Base-by-base conservation (phyloP, 208 protist genomes). In the Giardia muris region DNA sequence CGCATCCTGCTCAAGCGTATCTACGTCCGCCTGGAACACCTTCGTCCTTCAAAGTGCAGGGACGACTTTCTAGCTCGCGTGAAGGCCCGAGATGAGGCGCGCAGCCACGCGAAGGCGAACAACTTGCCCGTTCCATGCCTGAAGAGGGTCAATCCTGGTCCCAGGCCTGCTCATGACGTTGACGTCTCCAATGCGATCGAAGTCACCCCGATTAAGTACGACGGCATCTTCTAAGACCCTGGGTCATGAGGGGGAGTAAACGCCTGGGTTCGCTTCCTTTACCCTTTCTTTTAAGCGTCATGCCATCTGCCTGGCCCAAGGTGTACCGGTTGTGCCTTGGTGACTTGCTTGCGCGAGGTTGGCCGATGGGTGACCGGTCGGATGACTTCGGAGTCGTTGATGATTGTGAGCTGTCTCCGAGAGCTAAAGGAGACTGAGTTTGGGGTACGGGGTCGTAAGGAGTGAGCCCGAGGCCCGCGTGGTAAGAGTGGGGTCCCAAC, bases 1-100 rank as follows among this genome's bases (percentile, higher is more conserved):
- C 96, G 98, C 94, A 98, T 99, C 93, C 95, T 99, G 67, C 95
- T 96, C 93, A 99, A 99, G 97, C 97, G 97, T 95, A 98, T 99
- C 95, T 97, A 98, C 95, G 98, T 99, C 92, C 97, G 98, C 94
- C 96, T 99, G 93, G 99, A 99, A 96, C 99, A 99, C 96, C 96
- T 99, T 67, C 92, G 94, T 3, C 93, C 92, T 92, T 97, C 96
- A 47, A 94, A 92, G 1, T 97, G 95, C 94, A 93, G 94, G 57
- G 92, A 96, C 2, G 96, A 97, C 42, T 97, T 97, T 94, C 88
- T 97, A 46, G 93, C 93, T 42, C 95, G 96, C 47, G 92, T 95
- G 39, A 93, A 92, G n/a, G 92, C 30, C 44, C 4, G 19, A 39
- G 92, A 46, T 87, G 39, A 44, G n/a, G 42, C n/a, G 2, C n/a